Evolutionary conservation across 441 rosid genomes (phyloP), one percentile per base, ranked within the genome.

Genomic region (Adansonia madagascariensis): DNA sequence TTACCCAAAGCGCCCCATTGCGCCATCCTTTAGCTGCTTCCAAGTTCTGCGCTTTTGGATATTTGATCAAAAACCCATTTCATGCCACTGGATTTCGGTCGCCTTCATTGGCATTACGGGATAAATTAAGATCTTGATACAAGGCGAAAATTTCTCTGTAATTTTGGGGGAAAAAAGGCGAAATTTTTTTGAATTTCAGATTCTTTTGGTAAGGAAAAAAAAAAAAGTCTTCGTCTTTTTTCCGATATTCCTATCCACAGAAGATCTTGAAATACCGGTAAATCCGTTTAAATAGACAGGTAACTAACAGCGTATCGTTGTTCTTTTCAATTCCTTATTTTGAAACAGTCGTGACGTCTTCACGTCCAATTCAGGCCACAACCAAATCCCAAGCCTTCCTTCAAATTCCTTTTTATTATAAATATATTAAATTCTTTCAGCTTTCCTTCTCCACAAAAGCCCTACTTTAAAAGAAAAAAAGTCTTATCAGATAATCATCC

Each of bases 291-390:
- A 72, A n/a, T 7, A 47, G 52, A 65, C 44, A 65, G 63, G 53
- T 61, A 73, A 68, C 70, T 22, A 41, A 39, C 63, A 74, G 78
- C 74, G 52, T 43, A 74, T 12, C 44, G 1, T 31, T 71, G 39
- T 60, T 70, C 15, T 64, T 3, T 9, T 60, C 7, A 67, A 22
- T 69, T 12, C 43, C 65, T 75, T 69, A 44, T 75, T 8, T 71
- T 71, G 75, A 77, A 81, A 79, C 75, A 71, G 80, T 75, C 75
- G 5, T 62, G 77, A 52, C 5, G 39, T 39, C 18, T 56, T 72
- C 9, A 17, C 41, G 49, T 35, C 80, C 63, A 70, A 77, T 74
- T 73, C 79, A 55, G 81, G 81, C 81, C 78, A 71, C 84, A 76
- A 78, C 75, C 56, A 24, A 39, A 41, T 17, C 4, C 49, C 24